phyloP scores from a whole-genome alignment of 352 stramenopile species.

The Plasmopara viticola region DNA sequence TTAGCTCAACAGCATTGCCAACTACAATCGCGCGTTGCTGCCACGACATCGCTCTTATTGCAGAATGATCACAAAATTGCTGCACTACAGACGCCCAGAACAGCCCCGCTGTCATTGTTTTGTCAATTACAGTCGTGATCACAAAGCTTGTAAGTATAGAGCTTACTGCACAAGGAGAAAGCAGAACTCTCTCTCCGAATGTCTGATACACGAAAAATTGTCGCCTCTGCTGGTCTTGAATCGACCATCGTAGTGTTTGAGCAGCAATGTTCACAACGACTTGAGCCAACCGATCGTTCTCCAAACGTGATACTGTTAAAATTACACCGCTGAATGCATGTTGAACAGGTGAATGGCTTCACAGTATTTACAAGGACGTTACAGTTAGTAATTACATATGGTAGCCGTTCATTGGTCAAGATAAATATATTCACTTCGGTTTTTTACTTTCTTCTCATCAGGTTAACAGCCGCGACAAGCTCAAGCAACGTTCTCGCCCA shows the following conservation, averaged over 20 bases:
- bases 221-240: constrained; percentile 8
- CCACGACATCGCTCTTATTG: constrained; percentile 19
- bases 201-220: constrained; percentile 4
- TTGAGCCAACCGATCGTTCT: constrained; percentile 26
- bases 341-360: too few species aligned
- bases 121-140: constrained; percentile 4
- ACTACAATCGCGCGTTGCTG: constrained; percentile 25
- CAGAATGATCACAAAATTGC: neutral
- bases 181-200: constrained; percentile 29
- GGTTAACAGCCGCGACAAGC: too few species aligned
- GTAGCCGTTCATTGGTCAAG: too few species aligned
- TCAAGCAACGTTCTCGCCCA: too few species aligned
- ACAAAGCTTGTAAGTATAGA: constrained; percentile 20
- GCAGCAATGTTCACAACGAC: constrained; percentile 20
- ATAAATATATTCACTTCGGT: too few species aligned
- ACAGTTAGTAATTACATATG: too few species aligned
- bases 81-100: constrained; percentile 14
- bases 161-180: constrained; percentile 19
- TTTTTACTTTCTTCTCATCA: too few species aligned
- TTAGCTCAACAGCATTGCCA: constrained; percentile 35
- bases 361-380: too few species aligned
- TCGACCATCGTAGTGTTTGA: constrained; percentile 13
- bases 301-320: constrained; percentile 10
- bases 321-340: too few species aligned
- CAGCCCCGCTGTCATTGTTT: neutral